Evolutionary conservation across 768 basidiomycete species (phyloP).

Genomic region (Polyporus arcularius): DNA sequence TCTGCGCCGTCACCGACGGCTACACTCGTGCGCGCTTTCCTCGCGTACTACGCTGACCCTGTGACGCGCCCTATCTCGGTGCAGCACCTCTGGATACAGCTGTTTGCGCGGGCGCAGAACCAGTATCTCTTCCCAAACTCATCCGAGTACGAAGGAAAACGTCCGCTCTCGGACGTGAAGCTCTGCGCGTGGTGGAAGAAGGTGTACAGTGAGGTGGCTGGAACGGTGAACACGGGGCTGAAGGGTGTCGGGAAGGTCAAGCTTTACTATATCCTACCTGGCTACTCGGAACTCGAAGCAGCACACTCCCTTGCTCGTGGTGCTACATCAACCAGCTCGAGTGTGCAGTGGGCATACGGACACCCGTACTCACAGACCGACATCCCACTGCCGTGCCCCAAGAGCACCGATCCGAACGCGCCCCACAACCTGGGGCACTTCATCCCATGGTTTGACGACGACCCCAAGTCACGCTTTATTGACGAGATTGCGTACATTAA

Average conservation of each 20-base stretch:
- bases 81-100: conserved; percentile 72
- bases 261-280: conserved; percentile 70
- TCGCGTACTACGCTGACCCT: conserved; percentile 65
- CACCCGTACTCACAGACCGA: conserved; percentile 66
- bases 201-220: conserved; percentile 59
- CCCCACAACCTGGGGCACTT: conserved; percentile 61
- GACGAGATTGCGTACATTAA: conserved; percentile 84
- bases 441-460: conserved; percentile 94
- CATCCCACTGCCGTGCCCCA: conserved; percentile 48
- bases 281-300: conserved; percentile 69
- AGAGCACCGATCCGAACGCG: conserved; percentile 33
- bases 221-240: conserved; percentile 36
- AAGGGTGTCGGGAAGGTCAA: conserved; percentile 31
- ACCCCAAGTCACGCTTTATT: conserved; percentile 93
- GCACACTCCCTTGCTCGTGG: conserved; percentile 38
- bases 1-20: conserved; percentile 65
- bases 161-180: conserved; percentile 70
- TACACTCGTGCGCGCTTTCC: conserved; percentile 63
- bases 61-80: conserved; percentile 59
- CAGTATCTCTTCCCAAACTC: conserved; percentile 97
- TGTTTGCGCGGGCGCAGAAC: conserved; percentile 87
- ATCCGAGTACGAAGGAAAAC: conserved; percentile 65
- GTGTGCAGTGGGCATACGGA: conserved; percentile 65
- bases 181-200: conserved; percentile 95
- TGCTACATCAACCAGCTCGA: conserved; percentile 12